These are phyloP conservation scores for Chimonanthus praecox DNA, from an alignment of 164 flowering plant species.

Conservation along the genomic window DNA sequence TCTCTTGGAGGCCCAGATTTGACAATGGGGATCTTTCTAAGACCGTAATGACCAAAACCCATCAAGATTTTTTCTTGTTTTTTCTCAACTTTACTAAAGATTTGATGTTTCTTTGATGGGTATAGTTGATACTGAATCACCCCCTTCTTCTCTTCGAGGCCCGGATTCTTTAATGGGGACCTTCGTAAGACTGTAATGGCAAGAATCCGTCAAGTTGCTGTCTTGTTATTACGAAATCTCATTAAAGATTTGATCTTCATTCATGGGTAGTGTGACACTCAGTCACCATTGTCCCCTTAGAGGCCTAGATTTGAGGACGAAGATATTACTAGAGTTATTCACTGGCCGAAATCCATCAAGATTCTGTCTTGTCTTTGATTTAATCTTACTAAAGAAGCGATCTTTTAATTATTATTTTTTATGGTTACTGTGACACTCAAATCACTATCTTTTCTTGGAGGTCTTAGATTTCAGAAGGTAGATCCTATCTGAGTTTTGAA, in stretches of 20 bases:
- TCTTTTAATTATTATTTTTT: no score
- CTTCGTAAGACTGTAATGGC: conserved; percentile 43
- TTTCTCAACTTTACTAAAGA: neutral
- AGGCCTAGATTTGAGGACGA: no score
- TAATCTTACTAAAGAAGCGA: no score
- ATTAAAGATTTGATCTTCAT: conserved; percentile 3
- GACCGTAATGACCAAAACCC: conserved; percentile 40
- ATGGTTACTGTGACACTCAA: no score
- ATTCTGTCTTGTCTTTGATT: no score
- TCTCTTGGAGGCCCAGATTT: conserved; percentile 80
- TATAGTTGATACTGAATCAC: neutral
- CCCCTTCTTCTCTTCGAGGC: conserved; percentile 73
- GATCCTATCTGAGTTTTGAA: neutral
- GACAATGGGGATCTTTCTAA: conserved; percentile 38
- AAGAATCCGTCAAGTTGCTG: conserved; percentile 1
- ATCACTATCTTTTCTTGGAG: neutral
- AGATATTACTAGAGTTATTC: no score
- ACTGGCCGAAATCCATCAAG: no score
- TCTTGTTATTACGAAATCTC: neutral
- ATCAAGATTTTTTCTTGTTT: conserved; percentile 1
- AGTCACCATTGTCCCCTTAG: no score
- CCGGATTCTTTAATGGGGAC: conserved; percentile 48
- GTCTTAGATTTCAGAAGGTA: neutral
- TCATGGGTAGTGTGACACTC: no score
- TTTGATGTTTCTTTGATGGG: conserved; percentile 3